Evolutionary conservation across 2,329 filamentous ascomycete species (phyloP).

Genomic region (Fusarium pilosicola): DNA sequence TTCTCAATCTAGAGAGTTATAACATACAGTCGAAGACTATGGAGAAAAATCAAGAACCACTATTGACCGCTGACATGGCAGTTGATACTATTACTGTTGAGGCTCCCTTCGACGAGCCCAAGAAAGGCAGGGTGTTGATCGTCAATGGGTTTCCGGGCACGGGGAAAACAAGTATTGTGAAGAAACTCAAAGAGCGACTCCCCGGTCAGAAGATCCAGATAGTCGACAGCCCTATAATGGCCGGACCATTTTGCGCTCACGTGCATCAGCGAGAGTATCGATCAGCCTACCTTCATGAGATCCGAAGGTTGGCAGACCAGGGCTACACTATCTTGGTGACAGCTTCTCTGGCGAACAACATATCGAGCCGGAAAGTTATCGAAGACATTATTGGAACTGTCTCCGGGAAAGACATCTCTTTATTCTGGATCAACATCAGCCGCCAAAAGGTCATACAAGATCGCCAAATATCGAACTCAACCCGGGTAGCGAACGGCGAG

Average conservation of each 20-base stretch:
- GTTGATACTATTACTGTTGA: background rate
- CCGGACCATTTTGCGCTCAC: background rate
- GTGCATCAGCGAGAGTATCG: background rate
- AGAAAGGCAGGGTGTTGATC: conserved; percentile 18
- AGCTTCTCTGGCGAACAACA: conserved; percentile 4
- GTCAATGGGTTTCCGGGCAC: conserved; percentile 15
- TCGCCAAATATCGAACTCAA: background rate
- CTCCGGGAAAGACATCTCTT: background rate
- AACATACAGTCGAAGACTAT: background rate
- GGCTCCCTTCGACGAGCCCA: background rate
- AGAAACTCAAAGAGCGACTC: background rate
- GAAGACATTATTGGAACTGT: conserved; percentile 3
- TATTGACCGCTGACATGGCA: background rate
- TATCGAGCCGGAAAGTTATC: background rate
- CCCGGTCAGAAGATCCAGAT: background rate
- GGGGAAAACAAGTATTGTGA: conserved; percentile 4
- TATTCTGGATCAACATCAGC: conserved; percentile 19
- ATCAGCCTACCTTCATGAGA: conserved; percentile 16
- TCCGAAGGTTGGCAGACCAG: conserved; percentile 5
- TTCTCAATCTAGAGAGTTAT: background rate
- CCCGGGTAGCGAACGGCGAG: background rate
- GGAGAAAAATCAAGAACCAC: background rate
- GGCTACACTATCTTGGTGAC: conserved; percentile 15
- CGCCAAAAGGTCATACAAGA: background rate
- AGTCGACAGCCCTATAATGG: conserved; percentile 20